phyloP scores from a whole-genome alignment of 164 flowering plant species.

The Paratinospora sagittata region DNA sequence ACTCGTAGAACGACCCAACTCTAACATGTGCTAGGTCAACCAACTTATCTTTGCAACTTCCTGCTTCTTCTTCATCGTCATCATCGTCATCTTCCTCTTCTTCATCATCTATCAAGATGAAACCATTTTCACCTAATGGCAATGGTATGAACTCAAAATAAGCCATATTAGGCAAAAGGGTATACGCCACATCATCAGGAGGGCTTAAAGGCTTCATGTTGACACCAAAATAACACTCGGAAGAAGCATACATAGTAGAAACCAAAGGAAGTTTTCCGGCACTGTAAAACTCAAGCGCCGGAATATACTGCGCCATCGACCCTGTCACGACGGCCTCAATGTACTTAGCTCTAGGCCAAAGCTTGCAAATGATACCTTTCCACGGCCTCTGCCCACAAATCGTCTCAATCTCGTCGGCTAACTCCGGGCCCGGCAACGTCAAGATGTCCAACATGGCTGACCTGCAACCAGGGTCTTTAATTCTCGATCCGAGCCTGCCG shows the following conservation, averaged over 20 bases:
- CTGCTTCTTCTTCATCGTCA: conserved; percentile 28
- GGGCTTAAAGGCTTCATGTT: conserved; percentile 62
- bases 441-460: conserved; percentile 34
- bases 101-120: conserved; percentile 15
- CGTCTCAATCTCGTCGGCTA: conserved; percentile 52
- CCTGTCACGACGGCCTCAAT: conserved; percentile 86
- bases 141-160: conserved; percentile 55
- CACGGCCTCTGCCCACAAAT: conserved; percentile 50
- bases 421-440: conserved; percentile 34
- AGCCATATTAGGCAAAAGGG: conserved; percentile 78
- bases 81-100: neutral
- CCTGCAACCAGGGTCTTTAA: conserved; percentile 47
- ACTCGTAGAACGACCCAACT: conserved; percentile 58
- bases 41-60: conserved; percentile 27
- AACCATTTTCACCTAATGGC: conserved; percentile 47
- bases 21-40: conserved; percentile 57
- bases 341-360: conserved; percentile 87
- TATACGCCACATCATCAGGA: conserved; percentile 60
- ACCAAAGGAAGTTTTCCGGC: conserved; percentile 58
- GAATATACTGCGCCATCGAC: conserved; percentile 83
- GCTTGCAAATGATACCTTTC: conserved; percentile 57
- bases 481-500: conserved; percentile 28
- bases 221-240: conserved; percentile 81
- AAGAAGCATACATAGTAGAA: conserved; percentile 76
- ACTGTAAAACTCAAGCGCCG: conserved; percentile 57